A percentile compares a stretch with the other conserved stretches of the same genome.
Conservation (phyloP, 495 filamentous ascomycete species). For the Talaromyces liani region DNA sequence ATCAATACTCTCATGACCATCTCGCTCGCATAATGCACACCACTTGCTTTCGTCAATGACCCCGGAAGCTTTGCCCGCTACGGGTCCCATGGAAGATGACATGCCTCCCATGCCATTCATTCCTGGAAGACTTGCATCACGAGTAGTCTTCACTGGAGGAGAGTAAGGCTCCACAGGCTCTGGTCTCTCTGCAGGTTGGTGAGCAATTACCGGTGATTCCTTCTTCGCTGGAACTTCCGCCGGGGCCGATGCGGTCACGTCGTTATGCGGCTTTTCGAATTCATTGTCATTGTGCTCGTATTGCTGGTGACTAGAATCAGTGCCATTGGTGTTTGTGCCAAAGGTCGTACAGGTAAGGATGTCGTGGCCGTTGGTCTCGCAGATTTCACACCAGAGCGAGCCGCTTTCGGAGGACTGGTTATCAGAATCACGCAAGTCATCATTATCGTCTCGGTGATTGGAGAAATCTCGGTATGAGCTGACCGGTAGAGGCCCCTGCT, state of each 20-base stretch:
- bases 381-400: conserved; percentile 91
- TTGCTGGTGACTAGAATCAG: conserved; percentile 20
- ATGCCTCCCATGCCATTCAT: conserved; percentile 48
- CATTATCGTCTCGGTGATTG: conserved; percentile 23
- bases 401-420: conserved; percentile 62
- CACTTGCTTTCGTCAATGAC: conserved; percentile 80
- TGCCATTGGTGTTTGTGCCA: conserved; percentile 44
- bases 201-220: neutral
- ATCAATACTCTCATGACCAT: conserved; percentile 92
- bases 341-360: conserved; percentile 89
- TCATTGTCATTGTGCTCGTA: conserved; percentile 5
- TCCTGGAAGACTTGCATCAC: conserved; percentile 55
- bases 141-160: conserved; percentile 26
- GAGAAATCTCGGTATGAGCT: neutral
- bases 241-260: neutral
- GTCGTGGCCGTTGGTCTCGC: conserved; percentile 88
- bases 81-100: conserved; percentile 34
- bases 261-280: neutral
- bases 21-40: conserved; percentile 94
- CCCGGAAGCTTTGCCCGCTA: conserved; percentile 73
- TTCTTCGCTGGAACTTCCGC: neutral
- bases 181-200: neutral
- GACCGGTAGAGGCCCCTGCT: conserved; percentile 12
- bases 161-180: conserved; percentile 10
- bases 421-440: conserved; percentile 58